Base-by-base conservation (phyloP, 1,284 basidiomycete species). In the Irpex lacteus region DNA sequence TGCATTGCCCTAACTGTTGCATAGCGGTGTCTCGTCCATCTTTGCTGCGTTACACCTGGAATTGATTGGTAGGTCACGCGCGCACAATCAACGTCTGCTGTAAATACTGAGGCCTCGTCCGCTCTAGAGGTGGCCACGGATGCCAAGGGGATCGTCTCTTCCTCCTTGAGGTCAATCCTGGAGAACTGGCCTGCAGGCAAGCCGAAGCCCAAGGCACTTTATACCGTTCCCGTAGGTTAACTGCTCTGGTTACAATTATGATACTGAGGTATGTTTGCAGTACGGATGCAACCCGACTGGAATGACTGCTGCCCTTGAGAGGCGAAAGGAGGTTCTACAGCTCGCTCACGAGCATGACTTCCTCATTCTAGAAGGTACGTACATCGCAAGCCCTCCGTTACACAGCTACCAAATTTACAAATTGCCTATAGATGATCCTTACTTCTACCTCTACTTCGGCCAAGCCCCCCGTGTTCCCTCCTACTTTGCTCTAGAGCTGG, bases 221-320 rank as follows among this genome's bases (percentile, higher is more conserved):
- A 97, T 74, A 94, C 91, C 4, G 88, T 92, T 54, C 89, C 90
- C 13, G 89, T 89, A 72, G 19, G 86, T 78, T 19, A 63, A 18
- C 15, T 56, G 2, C n/a, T 26, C 18, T 26, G 2, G 21, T 15
- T 5, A 32, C 11, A 2, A 7, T 15, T 9, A 3, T 4, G 21
- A 19, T 19, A 36, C 4, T 26, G 21, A 19, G 4, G 19, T 56
- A 40, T 55, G 5, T 50, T 7, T 59, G 21, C 47, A 91, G 89
- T 88, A 87, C 76, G 91, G 91, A 37, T 88, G 86, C 71, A 95
- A 94, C 75, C 91, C 91, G 2, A 90, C 88, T 38, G 92, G 92
- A 2, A 86, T 86, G 76, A 94, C 90, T 13, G 83, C 88, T 5
- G 80, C 88, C 1, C 73, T 83, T 34, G 85, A 90, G 64, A 84